Evolutionary conservation across 306 rosid genomes (phyloP).

Genomic region (Vigna nakashimae): DNA sequence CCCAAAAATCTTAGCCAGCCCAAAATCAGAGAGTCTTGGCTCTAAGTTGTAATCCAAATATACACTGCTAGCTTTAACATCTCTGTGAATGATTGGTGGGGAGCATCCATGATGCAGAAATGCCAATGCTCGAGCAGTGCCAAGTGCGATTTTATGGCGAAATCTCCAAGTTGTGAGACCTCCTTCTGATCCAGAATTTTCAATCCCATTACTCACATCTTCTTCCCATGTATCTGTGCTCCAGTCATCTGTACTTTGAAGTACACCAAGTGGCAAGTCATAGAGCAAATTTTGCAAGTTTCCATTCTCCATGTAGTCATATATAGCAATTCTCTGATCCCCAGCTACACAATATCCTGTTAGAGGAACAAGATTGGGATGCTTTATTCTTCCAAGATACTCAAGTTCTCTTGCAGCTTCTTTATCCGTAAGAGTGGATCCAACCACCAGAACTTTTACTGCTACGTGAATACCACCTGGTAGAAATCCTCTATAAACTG

Average conservation of each 20-base stretch:
- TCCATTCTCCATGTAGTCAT: slow-evolving; percentile 96
- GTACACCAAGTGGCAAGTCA: slow-evolving; percentile 79
- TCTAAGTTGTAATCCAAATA: slow-evolving; percentile 82
- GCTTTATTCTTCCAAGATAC: slow-evolving; percentile 88
- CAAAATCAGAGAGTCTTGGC: slow-evolving; percentile 88
- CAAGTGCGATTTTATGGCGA: slow-evolving; percentile 83
- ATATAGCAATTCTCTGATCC: slow-evolving; percentile 86
- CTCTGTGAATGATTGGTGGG: slow-evolving; percentile 87
- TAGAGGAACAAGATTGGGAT: slow-evolving; percentile 87
- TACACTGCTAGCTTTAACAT: slow-evolving; percentile 85
- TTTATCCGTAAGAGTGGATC: slow-evolving; percentile 81
- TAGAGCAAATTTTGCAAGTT: slow-evolving; percentile 86
- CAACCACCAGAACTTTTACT: slow-evolving; percentile 83
- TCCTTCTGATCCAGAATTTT: slow-evolving; percentile 75
- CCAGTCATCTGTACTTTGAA: slow-evolving; percentile 85
- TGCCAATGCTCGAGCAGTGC: slow-evolving; percentile 85
- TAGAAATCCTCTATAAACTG: slow-evolving; percentile 85
- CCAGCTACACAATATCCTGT: slow-evolving; percentile 96
- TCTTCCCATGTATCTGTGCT: slow-evolving; percentile 90
- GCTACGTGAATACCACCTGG: slow-evolving; percentile 89
- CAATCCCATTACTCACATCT: slow-evolving; percentile 60
- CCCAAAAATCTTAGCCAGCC: slow-evolving; percentile 81
- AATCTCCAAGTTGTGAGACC: slow-evolving; percentile 77
- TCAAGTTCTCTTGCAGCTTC: slow-evolving; percentile 91
- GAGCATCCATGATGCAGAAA: slow-evolving; percentile 95